Evolutionary conservation across 2,329 filamentous ascomycete species (phyloP).

Genomic region (Ceratocystis cubensis): DNA sequence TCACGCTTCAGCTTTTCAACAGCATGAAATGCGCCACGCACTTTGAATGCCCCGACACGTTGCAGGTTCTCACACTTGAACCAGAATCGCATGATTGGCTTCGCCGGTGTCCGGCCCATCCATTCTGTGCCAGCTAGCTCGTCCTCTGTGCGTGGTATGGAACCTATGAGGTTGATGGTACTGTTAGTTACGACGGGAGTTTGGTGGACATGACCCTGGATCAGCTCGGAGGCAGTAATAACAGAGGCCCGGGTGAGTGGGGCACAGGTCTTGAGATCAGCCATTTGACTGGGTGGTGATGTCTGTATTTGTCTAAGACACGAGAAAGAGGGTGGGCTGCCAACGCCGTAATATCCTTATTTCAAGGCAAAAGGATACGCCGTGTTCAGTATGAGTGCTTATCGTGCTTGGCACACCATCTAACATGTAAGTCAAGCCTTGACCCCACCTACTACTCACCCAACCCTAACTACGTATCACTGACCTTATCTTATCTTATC

Average conservation of each 20-base stretch:
- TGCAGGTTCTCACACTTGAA: constrained; percentile 97
- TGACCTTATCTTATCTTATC: neutral
- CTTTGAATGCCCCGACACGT: constrained; percentile 85
- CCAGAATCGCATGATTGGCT: constrained; percentile 59
- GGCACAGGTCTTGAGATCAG: constrained; percentile 40
- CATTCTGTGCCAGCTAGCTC: constrained; percentile 45
- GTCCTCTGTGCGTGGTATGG: constrained; percentile 47
- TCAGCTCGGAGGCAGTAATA: constrained; percentile 55
- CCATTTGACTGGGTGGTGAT: constrained; percentile 32
- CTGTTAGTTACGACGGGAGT: constrained; percentile 73
- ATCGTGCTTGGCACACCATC: neutral
- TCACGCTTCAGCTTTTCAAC: constrained; percentile 54
- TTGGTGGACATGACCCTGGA: constrained; percentile 63
- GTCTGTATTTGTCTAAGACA: neutral
- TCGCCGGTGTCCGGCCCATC: constrained; percentile 46
- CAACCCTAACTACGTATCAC: neutral
- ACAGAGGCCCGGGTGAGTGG: constrained; percentile 65
- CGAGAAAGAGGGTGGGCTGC: neutral
- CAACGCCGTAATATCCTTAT: neutral
- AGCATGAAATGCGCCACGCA: constrained; percentile 79
- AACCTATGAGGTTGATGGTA: constrained; percentile 63
- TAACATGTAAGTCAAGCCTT: neutral
- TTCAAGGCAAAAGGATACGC: neutral
- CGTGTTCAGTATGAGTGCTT: neutral
- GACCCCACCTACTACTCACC: neutral